These are phyloP conservation scores for Sesbania bispinosa DNA, from an alignment of 306 rosid species.

Conservation along the genomic window DNA sequence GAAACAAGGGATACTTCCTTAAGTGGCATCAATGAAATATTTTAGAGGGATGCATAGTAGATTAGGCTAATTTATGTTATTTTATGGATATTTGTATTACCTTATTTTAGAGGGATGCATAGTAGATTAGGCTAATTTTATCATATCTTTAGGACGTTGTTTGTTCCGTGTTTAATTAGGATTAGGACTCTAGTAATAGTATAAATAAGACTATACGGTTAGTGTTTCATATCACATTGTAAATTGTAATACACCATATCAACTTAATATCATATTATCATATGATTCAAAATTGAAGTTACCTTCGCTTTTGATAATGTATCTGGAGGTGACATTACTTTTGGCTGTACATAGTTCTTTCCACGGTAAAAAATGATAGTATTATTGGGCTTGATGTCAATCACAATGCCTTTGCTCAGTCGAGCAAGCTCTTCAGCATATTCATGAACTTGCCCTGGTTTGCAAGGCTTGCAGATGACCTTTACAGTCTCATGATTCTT, in stretches of 20 bases:
- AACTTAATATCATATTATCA: not conserved
- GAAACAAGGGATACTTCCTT: not conserved
- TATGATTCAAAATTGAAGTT: too few species aligned
- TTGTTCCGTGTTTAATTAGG: not conserved
- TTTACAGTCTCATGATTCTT: slow-evolving; percentile 90
- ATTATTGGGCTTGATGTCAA: slow-evolving; percentile 71
- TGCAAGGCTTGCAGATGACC: slow-evolving; percentile 88
- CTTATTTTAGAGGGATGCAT: not conserved
- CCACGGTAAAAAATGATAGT: slow-evolving; percentile 71
- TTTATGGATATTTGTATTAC: not conserved
- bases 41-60: not conserved
- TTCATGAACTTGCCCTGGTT: slow-evolving; percentile 72
- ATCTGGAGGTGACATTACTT: slow-evolving; percentile 76
- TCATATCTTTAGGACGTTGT: not conserved
- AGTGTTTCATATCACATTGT: not conserved
- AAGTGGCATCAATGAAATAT: not conserved
- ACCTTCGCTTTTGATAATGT: slow-evolving; percentile 87
- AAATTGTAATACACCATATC: not conserved
- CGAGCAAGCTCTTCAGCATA: slow-evolving; percentile 83
- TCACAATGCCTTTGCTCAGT: slow-evolving; percentile 86
- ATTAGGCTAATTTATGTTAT: not conserved
- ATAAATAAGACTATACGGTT: not conserved
- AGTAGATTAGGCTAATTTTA: too few species aligned
- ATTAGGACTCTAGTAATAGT: not conserved
- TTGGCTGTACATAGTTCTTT: slow-evolving; percentile 83